Conservation (phyloP, 257 asterid species). For the Lantana camara region DNA sequence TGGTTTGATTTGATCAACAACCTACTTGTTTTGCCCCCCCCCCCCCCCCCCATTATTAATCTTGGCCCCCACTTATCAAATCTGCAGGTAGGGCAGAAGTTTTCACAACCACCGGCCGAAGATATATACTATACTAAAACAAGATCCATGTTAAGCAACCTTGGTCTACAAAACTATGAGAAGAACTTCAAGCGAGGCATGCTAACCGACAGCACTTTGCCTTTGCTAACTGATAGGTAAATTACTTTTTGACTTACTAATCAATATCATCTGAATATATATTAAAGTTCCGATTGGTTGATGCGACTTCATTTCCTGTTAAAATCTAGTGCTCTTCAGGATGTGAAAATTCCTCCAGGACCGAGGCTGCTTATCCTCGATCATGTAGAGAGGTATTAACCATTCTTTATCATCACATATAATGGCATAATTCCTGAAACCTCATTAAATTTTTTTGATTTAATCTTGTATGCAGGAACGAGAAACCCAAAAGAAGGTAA, state of each 20-base stretch:
- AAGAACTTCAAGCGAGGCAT: conserved; percentile 86
- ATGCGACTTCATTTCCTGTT: neutral
- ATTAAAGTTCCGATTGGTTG: neutral
- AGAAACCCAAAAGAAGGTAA: conserved; percentile 48
- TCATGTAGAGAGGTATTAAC: conserved; percentile 61
- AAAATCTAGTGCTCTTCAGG: conserved; percentile 72
- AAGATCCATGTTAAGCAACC: conserved; percentile 57
- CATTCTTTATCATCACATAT: neutral
- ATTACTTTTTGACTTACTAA: conserved; percentile 8
- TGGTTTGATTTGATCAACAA: neutral
- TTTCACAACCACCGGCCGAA: conserved; percentile 72
- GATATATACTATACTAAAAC: conserved; percentile 64
- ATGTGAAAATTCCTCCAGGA: conserved; percentile 86
- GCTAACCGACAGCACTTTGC: conserved; percentile 75
- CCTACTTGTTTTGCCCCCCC: too few species aligned
- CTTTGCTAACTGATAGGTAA: conserved; percentile 78
- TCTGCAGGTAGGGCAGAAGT: conserved; percentile 82
- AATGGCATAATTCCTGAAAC: neutral
- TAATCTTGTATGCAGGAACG: conserved; percentile 45
- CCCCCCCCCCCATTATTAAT: too few species aligned
- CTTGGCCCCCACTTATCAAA: neutral
- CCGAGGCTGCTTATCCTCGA: conserved; percentile 88
- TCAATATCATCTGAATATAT: neutral
- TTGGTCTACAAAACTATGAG: conserved; percentile 80
- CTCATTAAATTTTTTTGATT: conserved; percentile 12